Percentiles rank a stretch among this genome's conserved stretches.
phyloP scores from a whole-genome alignment of 371 early-diverging fungal species.

The Circinella umbellata region DNA sequence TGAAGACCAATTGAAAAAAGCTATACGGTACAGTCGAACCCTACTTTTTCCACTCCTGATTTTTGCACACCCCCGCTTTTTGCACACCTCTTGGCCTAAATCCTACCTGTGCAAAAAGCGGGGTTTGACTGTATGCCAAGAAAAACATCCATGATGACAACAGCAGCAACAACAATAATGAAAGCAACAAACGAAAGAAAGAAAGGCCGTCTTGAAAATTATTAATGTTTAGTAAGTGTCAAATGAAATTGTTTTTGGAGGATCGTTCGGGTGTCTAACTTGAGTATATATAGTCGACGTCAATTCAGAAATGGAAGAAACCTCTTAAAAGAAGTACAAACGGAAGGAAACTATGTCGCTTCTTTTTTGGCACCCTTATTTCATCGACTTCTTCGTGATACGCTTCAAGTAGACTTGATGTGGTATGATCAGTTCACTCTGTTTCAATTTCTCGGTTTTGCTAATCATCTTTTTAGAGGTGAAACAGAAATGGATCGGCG shows the following conservation, averaged over 20 bases:
- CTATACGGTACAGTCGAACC: too few relatives aligned
- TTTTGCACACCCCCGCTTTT: too few relatives aligned
- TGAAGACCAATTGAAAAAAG: slow-evolving; percentile 1
- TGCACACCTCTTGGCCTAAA: too few relatives aligned
- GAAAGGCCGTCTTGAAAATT: neutral
- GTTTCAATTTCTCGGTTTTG: neutral
- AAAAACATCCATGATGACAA: too few relatives aligned
- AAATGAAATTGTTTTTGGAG: slow-evolving; percentile 2
- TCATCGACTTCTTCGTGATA: slow-evolving; percentile 1
- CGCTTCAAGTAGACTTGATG: neutral
- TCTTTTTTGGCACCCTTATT: neutral
- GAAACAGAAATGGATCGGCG: neutral
- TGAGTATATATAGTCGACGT: neutral
- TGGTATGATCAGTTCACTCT: neutral
- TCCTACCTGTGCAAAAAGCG: too few relatives aligned
- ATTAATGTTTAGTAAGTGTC: slow-evolving; percentile 1
- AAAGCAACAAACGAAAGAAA: neutral
- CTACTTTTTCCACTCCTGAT: too few relatives aligned
- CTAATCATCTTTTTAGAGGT: neutral
- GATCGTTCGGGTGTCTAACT: neutral
- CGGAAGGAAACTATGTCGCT: neutral
- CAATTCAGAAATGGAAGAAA: slow-evolving; percentile 1
- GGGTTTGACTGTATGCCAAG: too few relatives aligned
- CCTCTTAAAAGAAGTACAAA: neutral
- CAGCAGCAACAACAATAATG: slow-evolving; percentile 1